Evolutionary conservation across 1,284 basidiomycete genomes (phyloP), one percentile per base, ranked within the genome.

Genomic region (Trichosporon ovoides): DNA sequence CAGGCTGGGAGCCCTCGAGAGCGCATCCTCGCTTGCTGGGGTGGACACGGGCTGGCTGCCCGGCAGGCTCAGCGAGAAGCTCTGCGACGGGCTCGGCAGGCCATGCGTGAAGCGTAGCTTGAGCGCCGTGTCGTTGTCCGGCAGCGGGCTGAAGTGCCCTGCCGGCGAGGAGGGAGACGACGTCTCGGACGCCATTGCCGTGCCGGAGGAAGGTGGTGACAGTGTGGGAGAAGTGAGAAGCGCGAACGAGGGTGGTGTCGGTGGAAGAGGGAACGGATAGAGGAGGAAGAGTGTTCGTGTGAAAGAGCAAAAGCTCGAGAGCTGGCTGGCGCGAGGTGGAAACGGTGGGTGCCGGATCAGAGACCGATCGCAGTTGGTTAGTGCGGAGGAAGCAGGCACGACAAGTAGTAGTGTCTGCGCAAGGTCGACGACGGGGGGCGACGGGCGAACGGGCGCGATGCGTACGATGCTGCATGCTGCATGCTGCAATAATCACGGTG

Each of bases 111-210:
- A 48, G 43, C 43, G 43, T 31, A 48, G 43, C 24, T 24, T 48
- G 43, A 48, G 43, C 11, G 22, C 43, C 16, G 43, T 18, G 24
- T 48, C 43, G 43, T 48, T 48, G 43, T 48, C 43, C 16, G 43
- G 43, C 14, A 48, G 43, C 10, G 43, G 43, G 43, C 43, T 48
- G 43, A 48, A 48, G 43, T 48, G 43, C 18, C 43, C 43, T 22
- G 43, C 43, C 22, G 43, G 43, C 24, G 43, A 48, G 22, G 43
- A 48, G 22, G 43, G 43, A 22, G 43, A 48, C 3, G 43, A 48
- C 43, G 43, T 48, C 43, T 48, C 43, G 43, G 43, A 48, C 43
- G 43, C 43, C 43, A 48, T 48, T 4, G 11, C 12, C 28, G 28
- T 31, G 28, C 28, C 5, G 5, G 28, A 5, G 28, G 28, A 31